Evolutionary conservation across 176 grass and related monocot genomes (phyloP).

Genomic region (Aegilops longissima): DNA sequence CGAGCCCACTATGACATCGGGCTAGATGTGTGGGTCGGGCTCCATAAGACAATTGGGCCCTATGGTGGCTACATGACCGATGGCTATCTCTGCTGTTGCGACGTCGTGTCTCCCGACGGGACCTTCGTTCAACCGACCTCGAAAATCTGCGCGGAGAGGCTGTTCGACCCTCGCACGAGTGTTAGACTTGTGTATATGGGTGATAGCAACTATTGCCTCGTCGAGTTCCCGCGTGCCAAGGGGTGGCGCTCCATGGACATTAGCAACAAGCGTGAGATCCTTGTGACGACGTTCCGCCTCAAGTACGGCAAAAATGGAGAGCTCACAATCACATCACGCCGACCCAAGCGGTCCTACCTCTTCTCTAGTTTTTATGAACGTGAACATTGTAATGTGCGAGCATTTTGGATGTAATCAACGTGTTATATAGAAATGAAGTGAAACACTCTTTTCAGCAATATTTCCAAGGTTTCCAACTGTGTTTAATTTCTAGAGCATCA

Average conservation of each 20-base stretch:
- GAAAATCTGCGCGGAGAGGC: neutral
- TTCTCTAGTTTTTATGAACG: neutral
- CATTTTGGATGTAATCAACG: conserved; percentile 3
- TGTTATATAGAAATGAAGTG: neutral
- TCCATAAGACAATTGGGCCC: neutral
- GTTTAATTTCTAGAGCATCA: neutral
- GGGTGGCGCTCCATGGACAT: neutral
- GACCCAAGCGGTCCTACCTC: neutral
- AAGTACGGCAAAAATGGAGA: conserved; percentile 1
- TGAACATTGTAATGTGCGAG: neutral
- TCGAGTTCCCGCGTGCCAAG: neutral
- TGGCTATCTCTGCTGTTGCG: neutral
- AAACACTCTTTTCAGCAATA: neutral
- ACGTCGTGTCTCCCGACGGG: neutral
- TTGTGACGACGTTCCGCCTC: neutral
- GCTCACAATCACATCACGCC: neutral
- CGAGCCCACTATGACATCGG: neutral
- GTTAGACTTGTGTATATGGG: neutral
- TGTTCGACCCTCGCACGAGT: neutral
- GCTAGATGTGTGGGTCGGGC: neutral
- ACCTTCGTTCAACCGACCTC: neutral
- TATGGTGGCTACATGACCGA: neutral
- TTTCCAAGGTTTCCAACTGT: neutral
- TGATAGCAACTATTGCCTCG: neutral
- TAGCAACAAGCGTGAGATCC: neutral